phyloP scores from a whole-genome alignment of 495 filamentous ascomycete species.

The Penicillium longicatenatum region DNA sequence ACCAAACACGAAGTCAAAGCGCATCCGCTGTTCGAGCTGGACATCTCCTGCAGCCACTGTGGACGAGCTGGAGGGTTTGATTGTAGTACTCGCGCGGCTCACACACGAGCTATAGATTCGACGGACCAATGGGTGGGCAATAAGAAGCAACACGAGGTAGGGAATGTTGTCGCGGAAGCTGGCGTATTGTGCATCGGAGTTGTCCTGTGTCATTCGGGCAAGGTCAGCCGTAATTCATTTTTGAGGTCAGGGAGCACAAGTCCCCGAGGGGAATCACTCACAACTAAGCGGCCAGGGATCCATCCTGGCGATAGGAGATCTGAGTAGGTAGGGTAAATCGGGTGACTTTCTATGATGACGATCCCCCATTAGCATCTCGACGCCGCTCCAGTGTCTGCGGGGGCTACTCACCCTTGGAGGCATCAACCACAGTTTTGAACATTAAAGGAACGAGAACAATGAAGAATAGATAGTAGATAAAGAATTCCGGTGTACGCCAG shows the following conservation, averaged over 20 bases:
- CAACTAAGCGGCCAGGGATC: constrained; percentile 92
- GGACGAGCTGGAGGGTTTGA: constrained; percentile 20
- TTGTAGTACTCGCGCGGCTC: constrained; percentile 9
- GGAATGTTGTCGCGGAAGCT: constrained; percentile 86
- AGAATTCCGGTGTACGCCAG: constrained; percentile 90
- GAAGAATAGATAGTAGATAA: constrained; percentile 76
- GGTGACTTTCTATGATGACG: constrained; percentile 84
- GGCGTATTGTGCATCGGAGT: constrained; percentile 87
- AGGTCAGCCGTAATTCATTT: constrained; percentile 10
- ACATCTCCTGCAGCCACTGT: constrained; percentile 59
- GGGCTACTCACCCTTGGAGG: constrained; percentile 72
- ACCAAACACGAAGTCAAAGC: constrained; percentile 84
- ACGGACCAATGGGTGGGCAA: constrained; percentile 77
- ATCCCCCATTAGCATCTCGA: constrained; percentile 19
- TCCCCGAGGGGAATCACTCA: constrained; percentile 40
- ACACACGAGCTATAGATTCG: constrained; percentile 60
- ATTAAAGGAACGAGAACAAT: constrained; percentile 73
- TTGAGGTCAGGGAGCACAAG: background rate
- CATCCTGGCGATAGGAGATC: constrained; percentile 76
- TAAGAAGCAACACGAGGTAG: constrained; percentile 68
- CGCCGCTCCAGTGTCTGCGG: background rate
- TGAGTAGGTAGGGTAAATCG: constrained; percentile 75
- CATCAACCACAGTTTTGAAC: constrained; percentile 84
- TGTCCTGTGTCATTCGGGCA: constrained; percentile 58
- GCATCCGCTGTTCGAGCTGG: constrained; percentile 71